A percentile compares a stretch with the other conserved stretches of the same genome.
These are phyloP conservation scores for Erythrophleum fordii DNA, from an alignment of 306 rosid genomes.

Conservation along the genomic window DNA sequence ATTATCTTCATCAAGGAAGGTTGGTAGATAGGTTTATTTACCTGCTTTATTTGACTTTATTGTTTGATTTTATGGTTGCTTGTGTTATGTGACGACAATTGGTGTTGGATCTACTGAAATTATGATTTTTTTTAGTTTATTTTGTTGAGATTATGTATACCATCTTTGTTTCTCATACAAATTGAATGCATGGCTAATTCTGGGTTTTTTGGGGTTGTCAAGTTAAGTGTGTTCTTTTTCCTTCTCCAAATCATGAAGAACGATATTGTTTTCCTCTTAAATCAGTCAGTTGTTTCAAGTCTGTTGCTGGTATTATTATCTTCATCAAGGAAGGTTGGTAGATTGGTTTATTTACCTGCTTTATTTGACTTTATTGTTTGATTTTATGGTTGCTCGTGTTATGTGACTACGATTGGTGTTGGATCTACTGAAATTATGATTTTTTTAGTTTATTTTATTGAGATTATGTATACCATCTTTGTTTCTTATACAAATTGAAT, in stretches of 20 bases:
- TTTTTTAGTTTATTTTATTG: too few relatives aligned
- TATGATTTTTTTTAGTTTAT: too few relatives aligned
- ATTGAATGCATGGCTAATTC: too few relatives aligned
- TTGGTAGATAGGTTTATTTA: constrained; percentile 7
- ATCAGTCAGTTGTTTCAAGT: constrained; percentile 28
- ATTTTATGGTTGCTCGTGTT: background rate
- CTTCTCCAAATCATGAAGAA: constrained; percentile 36
- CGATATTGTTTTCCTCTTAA: background rate
- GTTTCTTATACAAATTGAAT: too few relatives aligned
- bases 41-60: background rate
- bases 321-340: background rate
- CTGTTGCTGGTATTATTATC: constrained; percentile 17
- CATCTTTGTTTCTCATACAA: too few relatives aligned
- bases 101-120: constrained; percentile 13
- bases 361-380: constrained; percentile 13
- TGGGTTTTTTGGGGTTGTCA: constrained; percentile 87
- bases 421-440: too few relatives aligned
- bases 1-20: constrained; percentile 4
- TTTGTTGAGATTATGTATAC: too few relatives aligned
- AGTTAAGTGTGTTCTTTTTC: too few relatives aligned
- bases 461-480: too few relatives aligned
- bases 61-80: background rate
- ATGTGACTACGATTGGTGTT: constrained; percentile 12
- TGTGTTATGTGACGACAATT: constrained; percentile 3
- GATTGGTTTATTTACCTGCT: constrained; percentile 3